These are phyloP conservation scores for Meyerozyma smithsonii DNA, from an alignment of 1,139 yeast species.

Conservation along the genomic window DNA sequence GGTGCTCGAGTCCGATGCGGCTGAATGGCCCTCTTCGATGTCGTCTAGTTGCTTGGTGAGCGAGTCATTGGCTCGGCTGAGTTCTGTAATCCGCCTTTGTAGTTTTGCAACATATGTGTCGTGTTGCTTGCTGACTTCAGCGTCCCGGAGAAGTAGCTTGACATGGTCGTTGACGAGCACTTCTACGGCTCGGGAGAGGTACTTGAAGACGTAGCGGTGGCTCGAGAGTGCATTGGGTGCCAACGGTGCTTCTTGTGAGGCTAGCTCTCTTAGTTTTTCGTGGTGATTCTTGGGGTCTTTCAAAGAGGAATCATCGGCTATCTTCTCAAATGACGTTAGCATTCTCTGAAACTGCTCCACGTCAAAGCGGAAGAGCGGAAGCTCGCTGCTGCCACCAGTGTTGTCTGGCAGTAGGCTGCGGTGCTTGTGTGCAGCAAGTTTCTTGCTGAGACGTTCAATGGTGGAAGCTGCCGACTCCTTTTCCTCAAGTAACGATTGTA, in stretches of 20 bases:
- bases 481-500: conserved; percentile 37
- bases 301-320: conserved; percentile 56
- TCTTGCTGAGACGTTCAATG: conserved; percentile 28
- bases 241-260: conserved; percentile 1
- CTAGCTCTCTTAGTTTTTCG: conserved; percentile 28
- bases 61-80: conserved; percentile 23
- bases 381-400: conserved; percentile 14
- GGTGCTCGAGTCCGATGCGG: conserved; percentile 2
- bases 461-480: conserved; percentile 30
- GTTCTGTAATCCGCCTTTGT: conserved; percentile 27
- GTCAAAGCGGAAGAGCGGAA: conserved; percentile 31
- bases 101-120: conserved; percentile 24
- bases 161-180: conserved; percentile 56
- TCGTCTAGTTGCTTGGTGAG: conserved; percentile 18
- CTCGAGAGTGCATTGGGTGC: conserved; percentile 9
- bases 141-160: conserved; percentile 35
- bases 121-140: conserved; percentile 16
- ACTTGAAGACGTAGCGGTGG: conserved; percentile 51
- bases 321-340: conserved; percentile 45
- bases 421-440: conserved; percentile 20
- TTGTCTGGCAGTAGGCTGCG: conserved; percentile 13
- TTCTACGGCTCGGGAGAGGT: conserved; percentile 55
- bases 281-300: conserved; percentile 52
- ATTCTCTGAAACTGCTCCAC: conserved; percentile 36
- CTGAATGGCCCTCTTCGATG: conserved; percentile 9